Base-by-base conservation (phyloP, 495 filamentous ascomycete genomes). In the Xylaria flabelliformis region DNA sequence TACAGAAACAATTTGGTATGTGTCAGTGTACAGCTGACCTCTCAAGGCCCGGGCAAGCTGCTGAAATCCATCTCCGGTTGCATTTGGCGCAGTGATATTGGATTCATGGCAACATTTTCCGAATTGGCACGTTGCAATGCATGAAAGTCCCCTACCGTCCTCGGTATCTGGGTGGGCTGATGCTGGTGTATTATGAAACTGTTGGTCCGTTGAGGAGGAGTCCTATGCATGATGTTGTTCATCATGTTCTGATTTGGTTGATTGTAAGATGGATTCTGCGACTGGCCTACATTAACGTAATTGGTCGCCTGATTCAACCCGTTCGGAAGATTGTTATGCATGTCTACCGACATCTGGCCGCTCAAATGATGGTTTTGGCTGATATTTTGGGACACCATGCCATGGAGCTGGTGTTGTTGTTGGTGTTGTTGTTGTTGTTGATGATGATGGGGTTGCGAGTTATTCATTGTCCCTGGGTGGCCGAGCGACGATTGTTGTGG, bases 131-230 rank as follows among this genome's bases (percentile, higher is more conserved):
- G 75, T 55, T 84, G 82, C 9, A 86, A 67, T 2, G 83, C 81
- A 12, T 86, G 84, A 70, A 84, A 86, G 48, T 85, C 84, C 15
- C 82, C 82, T 21, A 86, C 82, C 0, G 84, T 85, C 64, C 82
- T 72, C 13, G 77, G 77, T 71, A 79, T 77, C 42, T 79, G 77
- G 3, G 74, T 32, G 41, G 75, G 67, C 58, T 77, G 81, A n/a
- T 80, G 79, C 17, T 73, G 46, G 10, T 78, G 72, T 71, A 83
- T 81, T 17, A 84, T 80, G 53, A 82, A 85, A 42, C 80, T 83
- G 53, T 80, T 82, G 15, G 80, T 56, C 32, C 83, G 75, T 61
- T 85, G 83, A 19, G 80, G 79, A 50, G 75, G 75, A 36, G 80
- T 80, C 36, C 83, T 80, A 41, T 76, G 72, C 71, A 86, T 76